These are phyloP conservation scores for Xerocomus minutiporus DNA, from an alignment of 1,284 basidiomycete species.

Conservation along the genomic window DNA sequence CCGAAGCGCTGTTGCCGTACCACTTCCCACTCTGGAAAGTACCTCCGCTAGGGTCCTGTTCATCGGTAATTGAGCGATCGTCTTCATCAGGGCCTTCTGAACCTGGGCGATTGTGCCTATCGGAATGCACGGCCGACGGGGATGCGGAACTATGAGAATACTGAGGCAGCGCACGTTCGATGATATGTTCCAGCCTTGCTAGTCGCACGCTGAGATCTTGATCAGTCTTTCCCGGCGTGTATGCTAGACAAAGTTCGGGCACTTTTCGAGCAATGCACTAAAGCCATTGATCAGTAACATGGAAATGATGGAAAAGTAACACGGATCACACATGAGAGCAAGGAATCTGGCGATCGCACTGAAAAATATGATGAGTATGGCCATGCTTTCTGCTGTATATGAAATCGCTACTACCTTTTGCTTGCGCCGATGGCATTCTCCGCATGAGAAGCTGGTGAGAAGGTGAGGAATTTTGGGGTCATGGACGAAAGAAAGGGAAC, in stretches of 20 bases:
- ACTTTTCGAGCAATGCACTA: constrained; percentile 79
- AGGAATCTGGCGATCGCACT: constrained; percentile 79
- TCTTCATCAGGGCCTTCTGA: constrained; percentile 56
- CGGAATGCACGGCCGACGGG: constrained; percentile 32
- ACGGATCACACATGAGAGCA: constrained; percentile 62
- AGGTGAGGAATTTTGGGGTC: constrained; percentile 2
- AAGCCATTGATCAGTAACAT: constrained; percentile 11
- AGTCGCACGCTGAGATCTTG: constrained; percentile 72
- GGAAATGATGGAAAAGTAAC: constrained; percentile 2
- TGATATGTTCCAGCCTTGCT: constrained; percentile 70
- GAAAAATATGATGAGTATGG: constrained; percentile 22
- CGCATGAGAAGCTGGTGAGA: constrained; percentile 68
- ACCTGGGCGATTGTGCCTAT: constrained; percentile 39
- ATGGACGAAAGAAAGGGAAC: constrained; percentile 10
- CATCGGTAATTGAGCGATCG: constrained; percentile 61
- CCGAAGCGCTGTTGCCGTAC: constrained; percentile 78
- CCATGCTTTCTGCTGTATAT: constrained; percentile 7
- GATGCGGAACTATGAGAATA: constrained; percentile 46
- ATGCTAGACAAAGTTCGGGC: constrained; percentile 78
- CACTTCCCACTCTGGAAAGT: constrained; percentile 77
- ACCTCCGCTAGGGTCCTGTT: constrained; percentile 69
- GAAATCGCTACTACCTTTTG: constrained; percentile 55
- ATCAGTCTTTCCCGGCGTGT: constrained; percentile 79
- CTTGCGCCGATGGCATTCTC: constrained; percentile 79
- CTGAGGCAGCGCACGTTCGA: constrained; percentile 73